A percentile compares a stretch with the other conserved stretches of the same genome.
These are phyloP conservation scores for Schizosaccharomyces osmophilus DNA, from an alignment of 805 yeast species.

Conservation along the genomic window DNA sequence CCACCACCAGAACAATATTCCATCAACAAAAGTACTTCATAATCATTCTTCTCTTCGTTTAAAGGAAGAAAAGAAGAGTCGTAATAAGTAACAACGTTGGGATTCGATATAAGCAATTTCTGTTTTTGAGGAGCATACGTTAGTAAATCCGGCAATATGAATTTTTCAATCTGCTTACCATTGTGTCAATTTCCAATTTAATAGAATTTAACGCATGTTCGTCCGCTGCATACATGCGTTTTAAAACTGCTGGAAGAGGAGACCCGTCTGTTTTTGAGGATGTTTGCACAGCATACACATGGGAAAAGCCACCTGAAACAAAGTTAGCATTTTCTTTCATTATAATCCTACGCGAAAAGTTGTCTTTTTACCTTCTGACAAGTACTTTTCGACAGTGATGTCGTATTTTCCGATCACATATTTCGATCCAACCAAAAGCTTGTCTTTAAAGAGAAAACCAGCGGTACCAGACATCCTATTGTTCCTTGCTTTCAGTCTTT, in stretches of 20 bases:
- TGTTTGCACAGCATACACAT: constrained; percentile 60
- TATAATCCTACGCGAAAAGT: neutral
- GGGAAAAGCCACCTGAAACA: constrained; percentile 63
- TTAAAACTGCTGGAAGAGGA: constrained; percentile 48
- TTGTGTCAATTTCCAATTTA: constrained; percentile 90
- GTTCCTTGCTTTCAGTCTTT: neutral
- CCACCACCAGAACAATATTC: constrained; percentile 60
- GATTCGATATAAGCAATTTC: constrained; percentile 52
- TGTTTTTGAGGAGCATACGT: constrained; percentile 57
- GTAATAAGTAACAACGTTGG: constrained; percentile 65
- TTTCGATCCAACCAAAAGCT: constrained; percentile 26
- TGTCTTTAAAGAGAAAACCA: neutral
- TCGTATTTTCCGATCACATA: constrained; percentile 67
- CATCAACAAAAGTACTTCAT: constrained; percentile 80
- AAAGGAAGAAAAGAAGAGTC: constrained; percentile 57
- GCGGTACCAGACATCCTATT: neutral
- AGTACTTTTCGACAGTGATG: constrained; percentile 40
- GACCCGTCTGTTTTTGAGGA: neutral
- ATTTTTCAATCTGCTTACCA: constrained; percentile 22
- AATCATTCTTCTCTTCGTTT: constrained; percentile 16
- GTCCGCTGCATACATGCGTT: constrained; percentile 81
- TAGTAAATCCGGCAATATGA: constrained; percentile 75
- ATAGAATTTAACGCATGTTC: constrained; percentile 58
- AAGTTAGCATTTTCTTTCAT: neutral
- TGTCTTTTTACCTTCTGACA: constrained; percentile 25